Evolutionary conservation across 257 asterid genomes (phyloP), one percentile per base, ranked within the genome.

Genomic region (Marsdenia floribunda): DNA sequence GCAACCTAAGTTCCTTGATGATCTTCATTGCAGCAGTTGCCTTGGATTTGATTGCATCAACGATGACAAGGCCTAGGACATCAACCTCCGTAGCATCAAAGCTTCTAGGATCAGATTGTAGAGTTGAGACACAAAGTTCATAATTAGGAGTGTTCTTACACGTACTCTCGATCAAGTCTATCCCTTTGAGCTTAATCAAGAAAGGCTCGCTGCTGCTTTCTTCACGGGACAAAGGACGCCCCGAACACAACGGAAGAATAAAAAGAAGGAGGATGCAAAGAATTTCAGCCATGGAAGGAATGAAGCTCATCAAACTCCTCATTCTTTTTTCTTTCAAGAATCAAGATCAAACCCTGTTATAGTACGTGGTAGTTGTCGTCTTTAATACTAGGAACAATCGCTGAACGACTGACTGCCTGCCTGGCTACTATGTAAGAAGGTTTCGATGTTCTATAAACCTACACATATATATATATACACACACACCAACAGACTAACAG

Each of bases 101-200:
- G 83, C 93, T 80, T n/a, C 77, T 52, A 15, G 77, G 68, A 50
- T 80, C 83, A 9, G 76, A 52, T 57, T 46, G 24, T 5, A 75
- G 74, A 29, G 63, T 46, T 0, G 75, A 22, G 26, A 75, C 0
- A 29, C 83, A 87, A 42, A 90, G 95, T 2, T 79, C 73, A 80
- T 86, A 89, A 70, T 89, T 78, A 21, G 90, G 85, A 55, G 92
- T 88, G 78, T 71, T 78, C 47, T 33, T 78, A 83, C 96, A 91
- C 19, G 96, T 80, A 60, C 66, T 70, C 57, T 86, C 86, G 11
- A 91, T 70, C 73, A 65, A 54, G 35, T 78, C 69, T 44, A 11
- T 22, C 14, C 49, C 64, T 50, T 61, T 64, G 18, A 40, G 73
- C 13, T 35, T 72, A 26, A 78, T 71, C 76, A 78, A 40, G 74